Conservation (phyloP, 768 basidiomycete species). For the Kwoniella heveanensis region DNA sequence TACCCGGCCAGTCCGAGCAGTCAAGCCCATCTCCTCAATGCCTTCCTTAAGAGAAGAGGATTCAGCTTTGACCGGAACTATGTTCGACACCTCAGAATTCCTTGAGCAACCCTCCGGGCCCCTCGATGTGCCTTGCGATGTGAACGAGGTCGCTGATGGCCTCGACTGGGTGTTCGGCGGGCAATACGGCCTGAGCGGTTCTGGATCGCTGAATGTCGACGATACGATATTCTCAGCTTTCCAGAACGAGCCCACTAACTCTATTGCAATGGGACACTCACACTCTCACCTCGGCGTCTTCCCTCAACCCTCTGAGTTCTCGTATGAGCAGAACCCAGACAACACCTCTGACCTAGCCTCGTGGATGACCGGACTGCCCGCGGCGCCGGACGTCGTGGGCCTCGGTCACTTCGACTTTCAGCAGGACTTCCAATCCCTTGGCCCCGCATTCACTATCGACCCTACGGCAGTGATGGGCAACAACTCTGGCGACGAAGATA, state of each 20-base stretch:
- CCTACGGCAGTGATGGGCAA: constrained; percentile 36
- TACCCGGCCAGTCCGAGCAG: constrained; percentile 26
- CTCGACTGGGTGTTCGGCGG: constrained; percentile 41
- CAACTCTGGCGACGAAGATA: constrained; percentile 24
- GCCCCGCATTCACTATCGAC: constrained; percentile 35
- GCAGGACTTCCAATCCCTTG: constrained; percentile 4
- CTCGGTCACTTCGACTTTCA: constrained; percentile 18
- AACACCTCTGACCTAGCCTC: not conserved
- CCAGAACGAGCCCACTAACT: constrained; percentile 17
- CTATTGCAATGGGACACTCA: constrained; percentile 19
- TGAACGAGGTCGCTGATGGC: constrained; percentile 27
- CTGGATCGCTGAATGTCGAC: constrained; percentile 20
- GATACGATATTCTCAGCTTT: constrained; percentile 43
- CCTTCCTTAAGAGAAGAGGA: constrained; percentile 48
- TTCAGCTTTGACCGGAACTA: constrained; percentile 14
- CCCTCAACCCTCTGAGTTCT: constrained; percentile 15
- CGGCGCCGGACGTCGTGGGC: constrained; percentile 38
- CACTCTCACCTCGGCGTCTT: constrained; percentile 22
- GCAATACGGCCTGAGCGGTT: constrained; percentile 32
- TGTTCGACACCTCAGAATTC: constrained; percentile 35
- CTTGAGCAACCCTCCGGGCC: constrained; percentile 11
- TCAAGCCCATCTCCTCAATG: constrained; percentile 41
- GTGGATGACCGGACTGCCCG: constrained; percentile 22
- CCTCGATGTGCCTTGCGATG: constrained; percentile 2
- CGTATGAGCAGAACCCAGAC: not conserved